Evolutionary conservation across 495 filamentous ascomycete genomes (phyloP).

Genomic region (Neurospora tetraspora): DNA sequence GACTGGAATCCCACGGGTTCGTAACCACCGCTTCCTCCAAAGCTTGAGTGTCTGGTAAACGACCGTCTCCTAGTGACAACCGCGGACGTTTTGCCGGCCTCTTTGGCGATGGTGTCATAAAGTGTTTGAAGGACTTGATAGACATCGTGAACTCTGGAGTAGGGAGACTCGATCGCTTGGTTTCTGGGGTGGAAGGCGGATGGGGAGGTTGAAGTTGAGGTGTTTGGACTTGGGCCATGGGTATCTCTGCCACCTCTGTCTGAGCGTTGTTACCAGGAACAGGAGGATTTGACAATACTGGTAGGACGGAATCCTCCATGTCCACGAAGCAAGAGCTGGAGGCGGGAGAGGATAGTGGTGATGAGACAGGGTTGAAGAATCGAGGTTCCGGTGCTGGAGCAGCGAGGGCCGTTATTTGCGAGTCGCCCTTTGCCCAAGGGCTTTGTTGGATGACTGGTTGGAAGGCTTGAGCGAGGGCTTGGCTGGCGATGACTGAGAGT

Average conservation of each 20-base stretch:
- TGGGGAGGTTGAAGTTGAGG: neutral
- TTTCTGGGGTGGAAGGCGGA: slow-evolving; percentile 17
- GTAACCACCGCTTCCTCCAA: slow-evolving; percentile 15
- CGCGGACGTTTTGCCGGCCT: slow-evolving; percentile 6
- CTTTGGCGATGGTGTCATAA: slow-evolving; percentile 20
- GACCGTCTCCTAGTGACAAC: slow-evolving; percentile 2
- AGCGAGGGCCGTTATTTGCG: slow-evolving; percentile 3
- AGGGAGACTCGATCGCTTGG: slow-evolving; percentile 14
- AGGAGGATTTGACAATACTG: neutral
- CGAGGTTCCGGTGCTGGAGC: neutral
- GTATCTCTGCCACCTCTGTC: too few relatives aligned
- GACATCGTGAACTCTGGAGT: slow-evolving; percentile 23
- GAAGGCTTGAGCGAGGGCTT: neutral
- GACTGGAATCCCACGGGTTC: slow-evolving; percentile 16
- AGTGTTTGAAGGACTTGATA: slow-evolving; percentile 20
- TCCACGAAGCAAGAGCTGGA: slow-evolving; percentile 1
- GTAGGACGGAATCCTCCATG: neutral
- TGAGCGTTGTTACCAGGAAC: neutral
- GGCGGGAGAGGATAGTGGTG: slow-evolving; percentile 12
- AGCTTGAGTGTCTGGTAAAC: slow-evolving; percentile 14
- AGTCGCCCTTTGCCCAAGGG: slow-evolving; percentile 12
- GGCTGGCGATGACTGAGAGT: neutral
- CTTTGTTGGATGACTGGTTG: neutral
- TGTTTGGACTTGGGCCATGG: too few relatives aligned
- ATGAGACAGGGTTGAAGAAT: slow-evolving; percentile 2